A percentile compares a stretch with the other conserved stretches of the same genome.
Conservation (phyloP, 2,329 filamentous ascomycete species). For the Microdochium trichocladiopsis region DNA sequence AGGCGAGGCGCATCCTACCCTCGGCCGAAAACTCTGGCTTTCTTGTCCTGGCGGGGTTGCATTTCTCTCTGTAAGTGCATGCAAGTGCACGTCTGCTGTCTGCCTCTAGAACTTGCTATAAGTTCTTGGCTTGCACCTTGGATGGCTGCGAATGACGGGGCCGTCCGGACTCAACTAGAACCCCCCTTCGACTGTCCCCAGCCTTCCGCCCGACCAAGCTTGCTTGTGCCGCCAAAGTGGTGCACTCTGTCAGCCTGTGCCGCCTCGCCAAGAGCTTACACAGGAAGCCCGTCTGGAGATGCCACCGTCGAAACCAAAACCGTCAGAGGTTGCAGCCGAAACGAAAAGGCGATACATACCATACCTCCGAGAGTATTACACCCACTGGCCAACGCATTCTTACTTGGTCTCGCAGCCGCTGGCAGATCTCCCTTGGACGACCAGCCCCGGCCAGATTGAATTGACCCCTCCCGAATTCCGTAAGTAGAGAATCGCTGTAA, state of each 20-base stretch:
- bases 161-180: background rate
- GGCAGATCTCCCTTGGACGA: constrained; percentile 31
- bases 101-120: background rate
- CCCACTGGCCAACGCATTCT: constrained; percentile 49
- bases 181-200: background rate
- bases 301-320: constrained; percentile 52
- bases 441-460: constrained; percentile 23
- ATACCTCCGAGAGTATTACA: constrained; percentile 50
- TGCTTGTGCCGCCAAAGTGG: background rate
- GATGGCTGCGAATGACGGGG: background rate
- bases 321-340: constrained; percentile 64
- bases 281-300: constrained; percentile 26
- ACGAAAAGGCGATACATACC: constrained; percentile 67
- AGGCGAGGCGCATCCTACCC: background rate
- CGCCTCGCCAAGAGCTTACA: background rate
- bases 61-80: constrained; percentile 1
- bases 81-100: background rate
- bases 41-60: background rate
- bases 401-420: constrained; percentile 47
- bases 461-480: constrained; percentile 37
- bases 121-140: background rate
- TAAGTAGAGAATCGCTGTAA: constrained; percentile 11
- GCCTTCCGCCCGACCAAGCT: background rate
- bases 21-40: background rate
- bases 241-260: background rate